Evolutionary conservation across 169 alveolate genomes (phyloP).

Genomic region (Plasmodium knowlesi): DNA sequence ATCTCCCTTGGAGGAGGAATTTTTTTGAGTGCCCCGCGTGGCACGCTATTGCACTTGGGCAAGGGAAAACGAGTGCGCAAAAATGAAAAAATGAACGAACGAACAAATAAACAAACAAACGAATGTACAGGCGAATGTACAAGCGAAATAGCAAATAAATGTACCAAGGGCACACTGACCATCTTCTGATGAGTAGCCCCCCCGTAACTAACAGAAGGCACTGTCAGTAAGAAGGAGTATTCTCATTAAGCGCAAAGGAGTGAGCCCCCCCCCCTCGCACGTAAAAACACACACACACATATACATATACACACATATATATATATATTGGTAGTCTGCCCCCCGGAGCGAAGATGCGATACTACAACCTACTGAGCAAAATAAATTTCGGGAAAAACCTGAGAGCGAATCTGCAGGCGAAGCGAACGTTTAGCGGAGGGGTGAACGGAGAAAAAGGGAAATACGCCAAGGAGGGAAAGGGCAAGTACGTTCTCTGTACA

Average conservation of each 20-base stretch:
- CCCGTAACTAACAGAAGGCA: background rate
- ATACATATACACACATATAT: too few relatives aligned
- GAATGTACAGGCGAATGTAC: background rate
- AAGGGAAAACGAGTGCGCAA: background rate
- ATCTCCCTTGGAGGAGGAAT: background rate
- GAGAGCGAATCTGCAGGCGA: background rate
- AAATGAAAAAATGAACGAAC: background rate
- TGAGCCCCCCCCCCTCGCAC: background rate
- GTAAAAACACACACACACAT: too few relatives aligned
- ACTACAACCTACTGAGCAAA: background rate
- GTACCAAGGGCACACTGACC: background rate
- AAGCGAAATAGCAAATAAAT: background rate
- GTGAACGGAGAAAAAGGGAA: background rate
- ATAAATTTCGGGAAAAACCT: background rate
- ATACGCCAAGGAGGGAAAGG: conserved; percentile 41
- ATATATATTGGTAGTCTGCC: background rate
- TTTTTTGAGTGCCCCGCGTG: background rate
- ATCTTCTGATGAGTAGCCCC: background rate
- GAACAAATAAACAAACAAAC: too few relatives aligned
- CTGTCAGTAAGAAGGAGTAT: background rate
- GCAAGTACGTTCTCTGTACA: conserved; percentile 47
- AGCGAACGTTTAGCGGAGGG: background rate
- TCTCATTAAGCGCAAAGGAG: background rate
- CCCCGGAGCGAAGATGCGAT: background rate
- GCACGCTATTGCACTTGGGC: background rate